Evolutionary conservation across 2,329 filamentous ascomycete genomes (phyloP), one percentile per base, ranked within the genome.

Genomic region (Thielaviopsis punctulata): DNA sequence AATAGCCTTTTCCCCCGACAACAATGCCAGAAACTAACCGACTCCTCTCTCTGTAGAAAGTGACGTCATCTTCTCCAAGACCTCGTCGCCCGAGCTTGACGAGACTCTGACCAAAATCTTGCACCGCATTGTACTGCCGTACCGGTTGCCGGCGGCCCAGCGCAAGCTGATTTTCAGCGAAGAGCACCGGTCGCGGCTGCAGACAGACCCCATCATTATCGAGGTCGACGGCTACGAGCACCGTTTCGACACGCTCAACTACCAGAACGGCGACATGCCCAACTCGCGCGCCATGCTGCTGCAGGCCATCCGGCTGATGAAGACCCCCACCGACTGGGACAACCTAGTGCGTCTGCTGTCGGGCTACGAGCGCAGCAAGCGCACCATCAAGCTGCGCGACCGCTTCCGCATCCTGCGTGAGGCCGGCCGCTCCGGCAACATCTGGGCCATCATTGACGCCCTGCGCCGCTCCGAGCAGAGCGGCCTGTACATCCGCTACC

Each of bases 51-150:
- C 4, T 4, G n/a, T 21, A 55, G 54, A 48, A 30, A 53, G 51
- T 24, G 48, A 55, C 48, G 65, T 70, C 55, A 63, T 73, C 53
- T 80, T 80, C 60, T 62, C 66, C 7, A 66, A 69, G 50, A 72
- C 75, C 4, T 74, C 73, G 13, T 73, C 73, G 44, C 57, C 68
- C 21, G 67, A 76, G 52, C 71, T 84, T 55, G 72, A 81, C 61
- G 54, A 62, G 12, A 60, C 72, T 27, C 72, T 84, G 56, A 62
- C 64, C 41, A 63, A 60, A 21, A 71, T 83, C 60, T 76, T 79
- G 57, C 65, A 71, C 45, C 73, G 74, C 58, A 71, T 80, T 62
- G 74, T 84, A 61, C 65, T 84, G 43, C 79, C 79, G n/a, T 65
- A 70, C 27, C 75, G 79, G 61, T 73, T 85, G 24, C 68, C 72